Evolutionary conservation across 768 basidiomycete genomes (phyloP), one percentile per base, ranked within the genome.

Genomic region (Leccinellum rugosiceps): DNA sequence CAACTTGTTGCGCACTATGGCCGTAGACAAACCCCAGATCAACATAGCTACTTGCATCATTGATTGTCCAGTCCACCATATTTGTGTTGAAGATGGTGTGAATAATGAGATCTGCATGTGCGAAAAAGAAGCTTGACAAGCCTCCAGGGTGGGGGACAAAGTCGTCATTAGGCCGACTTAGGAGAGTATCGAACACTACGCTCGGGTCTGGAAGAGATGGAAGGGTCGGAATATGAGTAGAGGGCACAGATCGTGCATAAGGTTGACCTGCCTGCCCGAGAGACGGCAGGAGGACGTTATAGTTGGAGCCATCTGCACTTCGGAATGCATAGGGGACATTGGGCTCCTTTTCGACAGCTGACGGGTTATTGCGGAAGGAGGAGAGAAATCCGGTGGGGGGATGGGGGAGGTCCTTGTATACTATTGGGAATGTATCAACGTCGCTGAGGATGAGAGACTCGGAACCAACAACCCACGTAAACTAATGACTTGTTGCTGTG

Each of bases 391-490:
- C 76, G 52, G 69, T 72, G 10, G 88, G 85, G 6, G 90, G 90
- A 59, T 90, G 90, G 4, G 89, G 88, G 34, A 93, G 80, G 69
- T 91, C 91, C 58, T 86, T 84, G 77, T 86, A 91, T 41, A 91
- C 87, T 88, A 57, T 34, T 57, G 56, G 23, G 53, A 21, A 38
- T 54, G 46, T 49, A 47, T 38, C 21, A 35, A 25, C 51, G 44
- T 48, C 11, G 8, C 23, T 7, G 13, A 50, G 38, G 34, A 34
- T 34, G 34, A 34, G 34, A 34, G 34, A 34, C 34, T 8, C 41
- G 52, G 23, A 21, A 31, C 15, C 6, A 6, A 19, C 26, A n/a
- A 76, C 86, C 66, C 68, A 89, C 88, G 74, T 49, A 85, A 69
- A 54, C 73, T 74, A 44, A 89, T 83, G 55, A 83, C 74, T 53